phyloP scores from a whole-genome alignment of 1,139 yeast species.

The Geotrichum cucujoidarum region DNA sequence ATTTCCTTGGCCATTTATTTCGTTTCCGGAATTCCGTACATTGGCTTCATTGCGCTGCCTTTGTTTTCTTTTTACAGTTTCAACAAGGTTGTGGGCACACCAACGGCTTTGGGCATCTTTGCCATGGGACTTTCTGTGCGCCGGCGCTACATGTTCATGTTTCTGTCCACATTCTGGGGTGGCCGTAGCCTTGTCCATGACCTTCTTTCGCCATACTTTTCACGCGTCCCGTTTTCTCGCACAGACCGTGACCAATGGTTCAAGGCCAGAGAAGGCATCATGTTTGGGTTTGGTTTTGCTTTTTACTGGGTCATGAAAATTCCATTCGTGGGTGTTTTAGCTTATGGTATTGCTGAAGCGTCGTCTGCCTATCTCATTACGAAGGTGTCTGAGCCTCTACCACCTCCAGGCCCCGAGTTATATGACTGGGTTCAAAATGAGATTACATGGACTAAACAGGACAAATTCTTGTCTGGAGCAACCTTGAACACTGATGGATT shows the following conservation, averaged over 20 bases:
- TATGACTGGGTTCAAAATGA: conserved; percentile 30
- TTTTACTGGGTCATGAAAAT: conserved; percentile 44
- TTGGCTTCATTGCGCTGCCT: conserved; percentile 44
- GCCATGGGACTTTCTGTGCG: conserved; percentile 39
- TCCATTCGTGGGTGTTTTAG: conserved; percentile 46
- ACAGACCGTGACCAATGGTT: conserved; percentile 50
- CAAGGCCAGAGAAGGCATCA: conserved; percentile 51
- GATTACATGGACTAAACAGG: conserved; percentile 29
- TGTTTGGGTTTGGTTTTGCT: conserved; percentile 56
- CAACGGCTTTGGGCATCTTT: conserved; percentile 42
- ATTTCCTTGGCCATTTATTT: conserved; percentile 31
- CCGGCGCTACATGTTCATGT: conserved; percentile 36
- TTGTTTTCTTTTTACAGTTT: conserved; percentile 44
- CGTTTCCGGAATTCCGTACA: conserved; percentile 37
- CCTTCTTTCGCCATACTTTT: conserved; percentile 50
- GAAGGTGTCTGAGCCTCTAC: conserved; percentile 51
- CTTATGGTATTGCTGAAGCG: conserved; percentile 54
- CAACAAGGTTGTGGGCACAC: conserved; percentile 46
- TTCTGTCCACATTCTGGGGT: conserved; percentile 47
- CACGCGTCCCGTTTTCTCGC: conserved; percentile 44
- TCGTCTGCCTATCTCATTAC: conserved; percentile 53
- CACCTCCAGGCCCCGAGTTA: conserved; percentile 30
- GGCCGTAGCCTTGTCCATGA: conserved; percentile 45
- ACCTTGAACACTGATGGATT: conserved; percentile 18
- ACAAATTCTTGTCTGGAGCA: conserved; percentile 13